phyloP scores from a whole-genome alignment of 1,139 yeast species.

The Schizosaccharomyces versatilis region DNA sequence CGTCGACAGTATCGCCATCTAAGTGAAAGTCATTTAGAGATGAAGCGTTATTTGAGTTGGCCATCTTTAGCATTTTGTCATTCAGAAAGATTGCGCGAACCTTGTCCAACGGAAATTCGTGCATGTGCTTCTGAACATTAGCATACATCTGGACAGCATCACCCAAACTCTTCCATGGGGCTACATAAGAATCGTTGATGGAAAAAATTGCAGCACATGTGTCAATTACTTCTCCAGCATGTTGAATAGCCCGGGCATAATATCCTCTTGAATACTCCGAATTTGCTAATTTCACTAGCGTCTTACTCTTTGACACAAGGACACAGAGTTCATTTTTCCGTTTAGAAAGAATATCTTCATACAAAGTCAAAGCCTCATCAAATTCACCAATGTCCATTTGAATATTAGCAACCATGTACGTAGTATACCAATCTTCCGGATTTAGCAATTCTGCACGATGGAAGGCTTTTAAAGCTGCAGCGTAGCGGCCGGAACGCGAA shows the following conservation, averaged over 20 bases:
- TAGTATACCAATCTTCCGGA: constrained; percentile 35
- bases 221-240: constrained; percentile 25
- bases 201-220: constrained; percentile 9
- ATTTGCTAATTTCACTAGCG: constrained; percentile 33
- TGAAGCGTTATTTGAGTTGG: constrained; percentile 6
- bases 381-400: constrained; percentile 31
- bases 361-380: constrained; percentile 24
- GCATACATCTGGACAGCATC: constrained; percentile 30
- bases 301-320: constrained; percentile 34
- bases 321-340: constrained; percentile 37
- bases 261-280: constrained; percentile 38
- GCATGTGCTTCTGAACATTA: constrained; percentile 23
- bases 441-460: constrained; percentile 36
- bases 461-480: constrained; percentile 71
- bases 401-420: constrained; percentile 45
- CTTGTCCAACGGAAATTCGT: constrained; percentile 21
- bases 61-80: neutral
- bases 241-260: constrained; percentile 37
- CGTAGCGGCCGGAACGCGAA: constrained; percentile 57
- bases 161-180: constrained; percentile 30
- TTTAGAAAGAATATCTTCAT: constrained; percentile 24
- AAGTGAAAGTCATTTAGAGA: neutral
- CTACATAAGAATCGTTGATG: constrained; percentile 5
- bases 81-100: neutral
- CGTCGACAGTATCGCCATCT: neutral